These are phyloP conservation scores for Candolleomyces efflorescens DNA, from an alignment of 768 basidiomycete species.

Conservation along the genomic window DNA sequence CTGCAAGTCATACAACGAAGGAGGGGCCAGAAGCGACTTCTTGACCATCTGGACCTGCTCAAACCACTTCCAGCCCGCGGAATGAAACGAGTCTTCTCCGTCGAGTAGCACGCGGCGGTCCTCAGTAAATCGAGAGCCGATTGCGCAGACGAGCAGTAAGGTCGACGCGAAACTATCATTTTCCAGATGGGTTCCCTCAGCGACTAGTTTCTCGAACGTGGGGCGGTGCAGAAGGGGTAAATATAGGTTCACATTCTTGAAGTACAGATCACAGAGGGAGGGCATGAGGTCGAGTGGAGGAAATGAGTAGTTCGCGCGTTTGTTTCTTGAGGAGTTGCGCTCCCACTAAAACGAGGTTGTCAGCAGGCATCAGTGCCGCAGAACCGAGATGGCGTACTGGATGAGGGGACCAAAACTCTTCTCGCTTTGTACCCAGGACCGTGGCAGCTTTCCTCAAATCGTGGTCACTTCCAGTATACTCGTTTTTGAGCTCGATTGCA, in stretches of 20 bases:
- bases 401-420: conserved; percentile 34
- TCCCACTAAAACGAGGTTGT: conserved; percentile 33
- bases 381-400: conserved; percentile 23
- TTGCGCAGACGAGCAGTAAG: conserved; percentile 68
- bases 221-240: conserved; percentile 71
- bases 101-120: conserved; percentile 53
- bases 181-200: conserved; percentile 43
- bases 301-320: conserved; percentile 32
- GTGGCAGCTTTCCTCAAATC: conserved; percentile 10
- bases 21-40: conserved; percentile 58
- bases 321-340: conserved; percentile 10
- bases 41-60: conserved; percentile 65
- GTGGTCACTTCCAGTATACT: conserved; percentile 36
- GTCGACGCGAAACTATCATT: conserved; percentile 53
- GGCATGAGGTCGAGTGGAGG: conserved; percentile 48
- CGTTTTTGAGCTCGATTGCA: conserved; percentile 57
- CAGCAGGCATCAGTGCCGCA: not conserved
- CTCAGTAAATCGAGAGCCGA: conserved; percentile 53
- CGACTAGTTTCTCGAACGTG: conserved; percentile 52
- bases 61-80: conserved; percentile 63
- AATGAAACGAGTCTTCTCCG: conserved; percentile 34
- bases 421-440: conserved; percentile 18
- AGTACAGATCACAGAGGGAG: conserved; percentile 61
- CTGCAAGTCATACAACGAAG: conserved; percentile 73
- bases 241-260: conserved; percentile 49